Evolutionary conservation across 768 basidiomycete genomes (phyloP), one percentile per base, ranked within the genome.

Genomic region (Termitomyces bulborhizus): DNA sequence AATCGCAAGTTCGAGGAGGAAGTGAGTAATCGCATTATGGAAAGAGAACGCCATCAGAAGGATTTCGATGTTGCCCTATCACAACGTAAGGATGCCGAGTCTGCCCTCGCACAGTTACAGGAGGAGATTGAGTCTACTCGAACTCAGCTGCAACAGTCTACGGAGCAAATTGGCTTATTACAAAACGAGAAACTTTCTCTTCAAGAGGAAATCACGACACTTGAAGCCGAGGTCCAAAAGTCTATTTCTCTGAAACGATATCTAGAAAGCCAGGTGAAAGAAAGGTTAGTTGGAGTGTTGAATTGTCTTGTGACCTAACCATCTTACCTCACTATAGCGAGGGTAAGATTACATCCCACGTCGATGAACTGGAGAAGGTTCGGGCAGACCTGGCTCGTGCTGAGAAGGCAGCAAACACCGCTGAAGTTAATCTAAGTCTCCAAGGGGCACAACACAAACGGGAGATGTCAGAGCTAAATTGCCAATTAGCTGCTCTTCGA

Each of bases 381-480:
- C 76, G 73, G 44, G 62, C 69, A 52, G 76, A 79, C 50, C 66
- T 83, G 21, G 71, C 76, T n/a, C 74, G 70, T 42, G 75, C 78
- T 27, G 83, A 88, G 60, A 83, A 84, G 62, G 69, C 75, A 6
- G 73, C 76, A 36, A 85, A 85, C 61, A 72, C 79, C 9, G 81
- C 84, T 0, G 84, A 90, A 64, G 78, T 88, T 52, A 83, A 82
- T 55, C 75, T 88, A 50, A 80, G 80, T 49, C 69, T 90, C 51
- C 83, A 83, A 62, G 70, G 71, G 21, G 79, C 82, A 7, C 86
- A 90, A 53, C 84, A 86, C 55, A 84, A 85, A 57, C 82, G 88
- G 45, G 79, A 82, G 51, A 73, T 83, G 53, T 63, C 78, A 8
- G 76, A 80, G 46, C 74, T 89, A 32, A 80, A 81, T 43, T 76